phyloP scores from a whole-genome alignment of 2,329 filamentous ascomycete genomes.

The Diaporthe velutina region DNA sequence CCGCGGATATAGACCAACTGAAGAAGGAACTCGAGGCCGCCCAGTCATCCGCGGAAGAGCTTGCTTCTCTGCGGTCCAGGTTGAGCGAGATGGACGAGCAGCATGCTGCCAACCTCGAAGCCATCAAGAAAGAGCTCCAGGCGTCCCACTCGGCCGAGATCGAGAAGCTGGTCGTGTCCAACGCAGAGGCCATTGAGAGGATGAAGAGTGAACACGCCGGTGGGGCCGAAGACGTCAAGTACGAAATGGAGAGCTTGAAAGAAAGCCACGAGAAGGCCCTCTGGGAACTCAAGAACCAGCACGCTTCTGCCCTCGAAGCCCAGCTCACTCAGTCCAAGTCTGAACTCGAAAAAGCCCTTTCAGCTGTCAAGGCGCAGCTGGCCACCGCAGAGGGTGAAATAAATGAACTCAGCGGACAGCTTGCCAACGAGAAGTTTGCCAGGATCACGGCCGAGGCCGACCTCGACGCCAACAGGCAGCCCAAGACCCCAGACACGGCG shows the following conservation, averaged over 20 bases:
- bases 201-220: constrained; percentile 52
- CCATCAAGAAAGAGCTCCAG: constrained; percentile 56
- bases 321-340: constrained; percentile 52
- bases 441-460: constrained; percentile 71
- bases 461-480: constrained; percentile 70
- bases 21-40: constrained; percentile 51
- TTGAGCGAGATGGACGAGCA: constrained; percentile 51
- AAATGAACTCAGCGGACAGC: constrained; percentile 63
- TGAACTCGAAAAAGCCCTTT: constrained; percentile 53
- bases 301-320: constrained; percentile 51
- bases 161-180: constrained; percentile 58
- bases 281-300: constrained; percentile 58
- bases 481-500: constrained; percentile 57
- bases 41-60: constrained; percentile 48
- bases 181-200: constrained; percentile 56
- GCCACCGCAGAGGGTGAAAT: constrained; percentile 61
- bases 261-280: constrained; percentile 53
- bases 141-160: constrained; percentile 59
- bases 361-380: constrained; percentile 55
- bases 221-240: constrained; percentile 50
- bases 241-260: constrained; percentile 53
- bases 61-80: constrained; percentile 47
- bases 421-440: constrained; percentile 71
- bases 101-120: constrained; percentile 52
- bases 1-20: constrained; percentile 52